Evolutionary conservation across 2,329 filamentous ascomycete species (phyloP), one percentile per base, ranked within the genome.

Genomic region (Sclerotinia subarctica): DNA sequence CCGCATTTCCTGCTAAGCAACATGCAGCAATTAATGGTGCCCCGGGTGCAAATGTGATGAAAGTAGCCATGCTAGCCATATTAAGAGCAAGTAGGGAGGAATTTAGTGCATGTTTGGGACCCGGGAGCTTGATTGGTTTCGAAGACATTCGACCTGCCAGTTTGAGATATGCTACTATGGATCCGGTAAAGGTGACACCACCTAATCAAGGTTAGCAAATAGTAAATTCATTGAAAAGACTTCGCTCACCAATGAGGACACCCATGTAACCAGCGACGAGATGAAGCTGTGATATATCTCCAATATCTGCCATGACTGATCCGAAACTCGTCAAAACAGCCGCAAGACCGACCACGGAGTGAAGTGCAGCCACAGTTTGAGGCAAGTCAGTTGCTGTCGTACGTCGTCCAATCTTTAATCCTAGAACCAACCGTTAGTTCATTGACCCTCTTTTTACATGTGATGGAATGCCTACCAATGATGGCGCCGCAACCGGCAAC

Each of bases 131-230:
- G 10, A 88, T 85, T 0, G 93, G 92, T 64, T 86, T 88, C 0
- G 92, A 96, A 0, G 90, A 90, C 88, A 96, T 93, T 70, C 83
- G 88, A 3, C 92, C 93, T 0, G 91, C 89, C 1, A 97, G 86
- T 78, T 97, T 97, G 76, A 96, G 78, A 79, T 96, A 96, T 0
- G 93, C 93, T 0, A 97, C 91, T 63, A 97, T 89, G 2, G 92
- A 95, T 2, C 93, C 93, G 0, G 93, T 97, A 76, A 97, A 97
- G 0, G 93, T 97, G 46, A 96, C 88, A 67, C 93, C 93, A 72
- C 86, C 83, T 84, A 21, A 2, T 21, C 35, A 15, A 24, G 21
- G 53, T 62, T 35, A 35, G 35, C 2, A 35, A 62, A 67, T 64
- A 68, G 49, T 7, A n/a, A 4, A 24, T 11, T 13, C 24, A 13